A percentile compares a stretch with the other conserved stretches of the same genome.
Evolutionary conservation across 805 yeast species (phyloP).

Genomic region (Candida corydali): DNA sequence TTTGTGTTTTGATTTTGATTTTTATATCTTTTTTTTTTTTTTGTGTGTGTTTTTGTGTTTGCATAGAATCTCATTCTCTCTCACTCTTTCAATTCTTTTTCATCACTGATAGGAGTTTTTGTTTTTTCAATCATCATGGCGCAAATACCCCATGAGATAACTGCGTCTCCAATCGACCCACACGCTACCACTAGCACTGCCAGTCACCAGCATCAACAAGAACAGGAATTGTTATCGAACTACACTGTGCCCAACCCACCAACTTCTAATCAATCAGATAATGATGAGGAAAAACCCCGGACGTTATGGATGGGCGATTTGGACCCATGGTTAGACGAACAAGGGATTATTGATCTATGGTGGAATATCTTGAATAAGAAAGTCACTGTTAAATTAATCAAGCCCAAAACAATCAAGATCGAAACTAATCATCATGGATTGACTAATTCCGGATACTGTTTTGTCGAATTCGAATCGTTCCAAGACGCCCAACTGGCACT

Average conservation of each 20-base stretch:
- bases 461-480: constrained; percentile 66
- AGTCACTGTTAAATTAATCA: constrained; percentile 66
- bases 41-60: neutral
- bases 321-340: constrained; percentile 76
- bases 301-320: constrained; percentile 89
- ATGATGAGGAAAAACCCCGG: constrained; percentile 44
- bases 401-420: constrained; percentile 30
- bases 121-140: constrained; percentile 3
- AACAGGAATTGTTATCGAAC: constrained; percentile 36
- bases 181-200: constrained; percentile 26
- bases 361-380: constrained; percentile 55
- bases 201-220: constrained; percentile 40
- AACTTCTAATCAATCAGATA: constrained; percentile 33
- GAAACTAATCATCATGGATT: constrained; percentile 21
- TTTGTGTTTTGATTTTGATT: constrained; percentile 2
- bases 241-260: constrained; percentile 42
- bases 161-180: constrained; percentile 7
- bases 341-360: constrained; percentile 46
- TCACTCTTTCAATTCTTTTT: neutral
- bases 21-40: neutral
- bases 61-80: neutral
- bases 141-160: constrained; percentile 1
- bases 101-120: neutral
- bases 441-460: constrained; percentile 62
- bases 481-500: constrained; percentile 70